Evolutionary conservation across 2,329 filamentous ascomycete genomes (phyloP).

Genomic region (Mollisia scopiformis): DNA sequence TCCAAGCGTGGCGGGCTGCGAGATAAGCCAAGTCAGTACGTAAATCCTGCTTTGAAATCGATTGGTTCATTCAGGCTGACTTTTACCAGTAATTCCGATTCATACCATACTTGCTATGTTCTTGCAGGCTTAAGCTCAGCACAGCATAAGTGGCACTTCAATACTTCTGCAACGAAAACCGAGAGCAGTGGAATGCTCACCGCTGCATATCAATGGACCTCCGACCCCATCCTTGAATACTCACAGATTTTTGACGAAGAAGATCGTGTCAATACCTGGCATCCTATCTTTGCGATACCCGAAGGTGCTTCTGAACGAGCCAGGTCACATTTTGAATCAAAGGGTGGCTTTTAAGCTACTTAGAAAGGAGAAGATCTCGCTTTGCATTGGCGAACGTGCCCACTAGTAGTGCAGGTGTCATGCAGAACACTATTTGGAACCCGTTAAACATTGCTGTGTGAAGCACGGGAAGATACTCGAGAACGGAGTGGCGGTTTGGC

Average conservation of each 20-base stretch:
- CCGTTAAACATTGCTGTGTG: too few relatives aligned
- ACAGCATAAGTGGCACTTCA: slow-evolving; percentile 67
- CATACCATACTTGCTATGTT: slow-evolving; percentile 93
- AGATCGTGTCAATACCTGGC: slow-evolving; percentile 71
- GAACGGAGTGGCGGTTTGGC: too few relatives aligned
- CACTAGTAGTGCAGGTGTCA: background rate
- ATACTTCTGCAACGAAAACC: slow-evolving; percentile 38
- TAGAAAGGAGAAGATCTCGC: background rate
- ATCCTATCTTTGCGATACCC: slow-evolving; percentile 87
- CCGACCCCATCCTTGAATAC: slow-evolving; percentile 49
- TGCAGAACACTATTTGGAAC: background rate
- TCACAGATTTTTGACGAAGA: slow-evolving; percentile 69
- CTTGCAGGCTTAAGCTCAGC: slow-evolving; percentile 82
- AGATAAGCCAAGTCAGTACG: slow-evolving; percentile 91
- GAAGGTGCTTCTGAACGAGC: slow-evolving; percentile 48
- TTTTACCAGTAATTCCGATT: slow-evolving; percentile 68
- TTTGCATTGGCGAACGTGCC: background rate
- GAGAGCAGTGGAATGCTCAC: slow-evolving; percentile 33
- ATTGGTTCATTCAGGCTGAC: slow-evolving; percentile 18
- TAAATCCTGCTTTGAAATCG: slow-evolving; percentile 24
- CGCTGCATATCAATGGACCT: slow-evolving; percentile 42
- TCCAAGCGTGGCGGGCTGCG: slow-evolving; percentile 76
- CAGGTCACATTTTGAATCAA: slow-evolving; percentile 33
- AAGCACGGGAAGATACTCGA: too few relatives aligned
- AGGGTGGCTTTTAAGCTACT: slow-evolving; percentile 29